A percentile compares a stretch with the other conserved stretches of the same genome.
phyloP scores from a whole-genome alignment of 73 alveolate species.

The Paramecium octaurelia region DNA sequence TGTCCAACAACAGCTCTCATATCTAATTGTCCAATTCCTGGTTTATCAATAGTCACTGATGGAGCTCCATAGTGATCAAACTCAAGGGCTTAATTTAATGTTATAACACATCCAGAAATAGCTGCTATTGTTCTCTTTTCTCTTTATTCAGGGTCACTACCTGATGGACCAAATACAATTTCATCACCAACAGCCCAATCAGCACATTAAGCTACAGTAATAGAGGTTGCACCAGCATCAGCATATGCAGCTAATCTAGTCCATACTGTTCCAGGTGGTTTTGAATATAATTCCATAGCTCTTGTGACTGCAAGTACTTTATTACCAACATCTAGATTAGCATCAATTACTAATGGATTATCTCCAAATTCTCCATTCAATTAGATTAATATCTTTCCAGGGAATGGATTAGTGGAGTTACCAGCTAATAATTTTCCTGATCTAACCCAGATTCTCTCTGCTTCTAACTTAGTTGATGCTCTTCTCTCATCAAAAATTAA shows the following conservation, averaged over 20 bases:
- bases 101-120: slow-evolving; percentile 24
- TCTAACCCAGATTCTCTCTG: slow-evolving; percentile 50
- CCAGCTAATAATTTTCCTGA: slow-evolving; percentile 54
- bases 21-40: slow-evolving; percentile 39
- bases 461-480: neutral
- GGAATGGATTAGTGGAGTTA: slow-evolving; percentile 46
- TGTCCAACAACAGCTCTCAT: slow-evolving; percentile 59
- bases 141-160: slow-evolving; percentile 42
- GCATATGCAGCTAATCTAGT: slow-evolving; percentile 54
- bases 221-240: slow-evolving; percentile 37
- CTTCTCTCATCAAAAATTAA: slow-evolving; percentile 42
- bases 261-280: slow-evolving; percentile 40
- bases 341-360: slow-evolving; percentile 15
- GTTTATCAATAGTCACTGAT: slow-evolving; percentile 21
- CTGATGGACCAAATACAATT: slow-evolving; percentile 55
- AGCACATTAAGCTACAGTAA: slow-evolving; percentile 35
- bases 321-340: slow-evolving; percentile 46
- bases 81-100: neutral
- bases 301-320: slow-evolving; percentile 45
- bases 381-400: neutral
- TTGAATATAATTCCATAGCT: neutral
- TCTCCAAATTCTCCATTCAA: slow-evolving; percentile 46
- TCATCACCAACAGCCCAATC: slow-evolving; percentile 61
- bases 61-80: slow-evolving; percentile 63
- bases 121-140: slow-evolving; percentile 39